Conservation (phyloP, 305 asterid genomes). For the Solanum chacoense region DNA sequence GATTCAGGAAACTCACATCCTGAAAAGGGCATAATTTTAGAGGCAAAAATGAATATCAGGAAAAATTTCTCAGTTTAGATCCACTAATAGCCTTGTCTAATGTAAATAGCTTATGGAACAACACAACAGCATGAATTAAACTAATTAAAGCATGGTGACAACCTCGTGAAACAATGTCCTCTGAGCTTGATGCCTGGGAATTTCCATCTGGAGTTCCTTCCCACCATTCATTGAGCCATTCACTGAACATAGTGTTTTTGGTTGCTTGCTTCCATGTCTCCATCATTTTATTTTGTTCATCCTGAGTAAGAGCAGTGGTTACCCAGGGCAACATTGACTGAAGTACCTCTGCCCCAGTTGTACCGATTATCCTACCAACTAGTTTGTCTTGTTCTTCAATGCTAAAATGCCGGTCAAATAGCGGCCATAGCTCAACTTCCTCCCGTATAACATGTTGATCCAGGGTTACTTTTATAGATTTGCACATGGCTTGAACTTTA, state of each 20-base stretch:
- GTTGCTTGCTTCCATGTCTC: constrained; percentile 94
- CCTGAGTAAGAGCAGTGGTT: constrained; percentile 93
- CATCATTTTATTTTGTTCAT: constrained; percentile 95
- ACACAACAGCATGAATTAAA: not conserved
- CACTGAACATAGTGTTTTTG: constrained; percentile 94
- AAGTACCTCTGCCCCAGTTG: constrained; percentile 98
- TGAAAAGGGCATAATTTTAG: constrained; percentile 20
- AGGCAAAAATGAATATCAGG: not conserved
- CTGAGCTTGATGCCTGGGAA: constrained; percentile 42
- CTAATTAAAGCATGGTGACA: constrained; percentile 6
- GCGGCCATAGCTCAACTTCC: constrained; percentile 97
- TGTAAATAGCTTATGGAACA: constrained; percentile 6
- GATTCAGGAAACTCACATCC: constrained; percentile 59
- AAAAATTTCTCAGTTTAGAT: not conserved
- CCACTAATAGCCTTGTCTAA: not conserved
- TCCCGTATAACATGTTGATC: constrained; percentile 95
- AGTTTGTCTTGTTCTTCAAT: constrained; percentile 90
- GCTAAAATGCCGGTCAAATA: constrained; percentile 88
- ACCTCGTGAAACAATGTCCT: constrained; percentile 48
- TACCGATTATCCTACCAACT: constrained; percentile 93
- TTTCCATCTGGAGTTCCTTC: constrained; percentile 47
- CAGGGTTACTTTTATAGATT: constrained; percentile 89
- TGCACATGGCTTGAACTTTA: constrained; percentile 93
- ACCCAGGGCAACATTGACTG: constrained; percentile 99
- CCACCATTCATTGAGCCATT: constrained; percentile 99